A percentile compares a stretch with the other conserved stretches of the same genome.
Evolutionary conservation across 1,139 yeast genomes (phyloP).

Genomic region (Lodderomyces margitis): DNA sequence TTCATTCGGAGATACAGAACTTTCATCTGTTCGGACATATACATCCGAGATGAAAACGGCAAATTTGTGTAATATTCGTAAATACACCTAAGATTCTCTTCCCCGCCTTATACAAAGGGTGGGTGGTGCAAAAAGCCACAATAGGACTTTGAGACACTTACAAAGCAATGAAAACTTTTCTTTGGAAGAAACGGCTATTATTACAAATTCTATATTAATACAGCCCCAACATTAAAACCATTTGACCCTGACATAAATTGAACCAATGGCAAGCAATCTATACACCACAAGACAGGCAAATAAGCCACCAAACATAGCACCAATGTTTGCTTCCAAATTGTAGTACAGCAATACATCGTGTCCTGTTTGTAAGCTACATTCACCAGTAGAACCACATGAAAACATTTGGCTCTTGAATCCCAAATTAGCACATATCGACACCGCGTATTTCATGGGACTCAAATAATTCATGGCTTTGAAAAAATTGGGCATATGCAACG

Average conservation of each 20-base stretch:
- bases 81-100: no score
- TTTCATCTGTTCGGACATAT: no score
- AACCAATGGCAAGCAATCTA: conserved; percentile 29
- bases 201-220: not conserved
- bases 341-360: conserved; percentile 34
- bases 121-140: no score
- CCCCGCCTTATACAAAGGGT: no score
- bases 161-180: no score
- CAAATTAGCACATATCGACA: conserved; percentile 47
- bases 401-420: conserved; percentile 35
- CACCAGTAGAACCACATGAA: conserved; percentile 21
- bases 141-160: no score
- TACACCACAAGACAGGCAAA: conserved; percentile 35
- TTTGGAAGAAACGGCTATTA: not conserved
- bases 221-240: conserved; percentile 11
- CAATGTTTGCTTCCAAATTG: conserved; percentile 27
- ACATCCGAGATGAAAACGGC: no score
- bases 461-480: conserved; percentile 69
- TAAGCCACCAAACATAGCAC: conserved; percentile 36
- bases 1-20: no score
- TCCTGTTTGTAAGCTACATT: conserved; percentile 36
- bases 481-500: conserved; percentile 68
- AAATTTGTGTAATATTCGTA: no score
- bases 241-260: conserved; percentile 29
- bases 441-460: conserved; percentile 72